Evolutionary conservation across 1,284 basidiomycete species (phyloP).

Genomic region (Sporisorium iseilematis-ciliati): DNA sequence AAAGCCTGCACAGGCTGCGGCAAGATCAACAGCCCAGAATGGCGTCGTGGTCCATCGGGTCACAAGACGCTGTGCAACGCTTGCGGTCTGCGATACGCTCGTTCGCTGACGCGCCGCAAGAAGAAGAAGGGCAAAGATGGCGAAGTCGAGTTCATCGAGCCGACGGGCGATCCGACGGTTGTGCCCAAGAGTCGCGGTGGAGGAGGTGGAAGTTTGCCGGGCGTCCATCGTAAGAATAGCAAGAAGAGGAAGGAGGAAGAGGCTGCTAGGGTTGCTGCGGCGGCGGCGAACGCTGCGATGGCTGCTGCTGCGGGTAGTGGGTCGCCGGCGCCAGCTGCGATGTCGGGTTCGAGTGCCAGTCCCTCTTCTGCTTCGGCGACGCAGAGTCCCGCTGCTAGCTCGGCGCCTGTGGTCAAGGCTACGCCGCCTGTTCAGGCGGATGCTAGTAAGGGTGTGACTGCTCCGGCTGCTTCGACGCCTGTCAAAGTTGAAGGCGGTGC

Average conservation of each 20-base stretch:
- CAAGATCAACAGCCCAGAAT: slow-evolving; percentile 83
- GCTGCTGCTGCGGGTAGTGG: background rate
- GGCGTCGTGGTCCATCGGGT: slow-evolving; percentile 77
- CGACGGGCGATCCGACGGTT: slow-evolving; percentile 53
- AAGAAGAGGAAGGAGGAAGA: slow-evolving; percentile 50
- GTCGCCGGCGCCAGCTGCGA: background rate
- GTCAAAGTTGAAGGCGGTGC: slow-evolving; percentile 8
- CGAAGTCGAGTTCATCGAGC: slow-evolving; percentile 53
- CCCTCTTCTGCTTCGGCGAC: slow-evolving; percentile 8
- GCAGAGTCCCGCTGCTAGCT: slow-evolving; percentile 13
- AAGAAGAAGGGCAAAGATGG: slow-evolving; percentile 63
- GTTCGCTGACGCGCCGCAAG: slow-evolving; percentile 58
- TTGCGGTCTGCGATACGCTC: slow-evolving; percentile 66
- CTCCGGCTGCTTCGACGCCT: background rate
- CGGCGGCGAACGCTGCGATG: slow-evolving; percentile 13
- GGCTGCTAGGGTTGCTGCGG: slow-evolving; percentile 23
- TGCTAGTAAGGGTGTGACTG: background rate
- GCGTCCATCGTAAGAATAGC: slow-evolving; percentile 56
- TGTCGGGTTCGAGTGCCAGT: slow-evolving; percentile 7
- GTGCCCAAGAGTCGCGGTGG: slow-evolving; percentile 62
- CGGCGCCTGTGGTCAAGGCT: slow-evolving; percentile 2
- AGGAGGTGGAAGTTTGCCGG: slow-evolving; percentile 58
- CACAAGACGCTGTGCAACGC: slow-evolving; percentile 69
- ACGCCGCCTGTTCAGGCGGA: background rate
- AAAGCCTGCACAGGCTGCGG: slow-evolving; percentile 69